Evolutionary conservation across 2,329 filamentous ascomycete genomes (phyloP), one percentile per base, ranked within the genome.

Genomic region (Acephala macrosclerotiorum): DNA sequence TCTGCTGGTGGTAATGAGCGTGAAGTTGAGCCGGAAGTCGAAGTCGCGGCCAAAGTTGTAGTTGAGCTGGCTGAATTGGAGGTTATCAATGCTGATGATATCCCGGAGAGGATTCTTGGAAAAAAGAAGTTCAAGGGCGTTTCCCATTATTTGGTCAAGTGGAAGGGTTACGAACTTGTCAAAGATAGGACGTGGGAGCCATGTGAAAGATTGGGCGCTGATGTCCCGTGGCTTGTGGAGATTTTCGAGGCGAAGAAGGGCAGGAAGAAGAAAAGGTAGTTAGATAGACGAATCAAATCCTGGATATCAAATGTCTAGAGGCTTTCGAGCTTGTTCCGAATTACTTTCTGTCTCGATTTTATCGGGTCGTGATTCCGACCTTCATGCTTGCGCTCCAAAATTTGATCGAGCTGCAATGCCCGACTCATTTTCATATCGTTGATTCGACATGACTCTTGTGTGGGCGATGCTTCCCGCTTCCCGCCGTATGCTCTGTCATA

Each of bases 151-250:
- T 56, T 70, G 12, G 69, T 71, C 25, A 63, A 68, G 25, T 71
- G 70, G 70, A 51, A 69, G 35, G 69, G 69, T 16, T 72, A 66
- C 55, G 49, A 57, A 20, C n/a, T 59, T 12, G 20, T 61, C 18
- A 33, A 70, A 20, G 69, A 71, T 51, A 64, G 68, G 35, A 72
- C 70, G 16, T 72, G 70, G 70, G 70, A 72, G 33, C 66, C 66
- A 2, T 64, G 65, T 59, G 65, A 65, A 1, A 66, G 58, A 18
- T 58, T 72, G n/a, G 35, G 35, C 3, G 58, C 56, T 42, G 68
- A 70, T 55, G 68, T 63, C 2, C 66, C 68, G 6, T 20, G 29
- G 14, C 9, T 69, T 57, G 68, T 67, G 12, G 65, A 70, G 20
- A 45, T 38, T 14, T 66, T 64, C 40, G 68, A 70, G 55, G 12